Evolutionary conservation across 2,329 filamentous ascomycete species (phyloP), one percentile per base, ranked within the genome.

Genomic region (Pleomassaria siparia): DNA sequence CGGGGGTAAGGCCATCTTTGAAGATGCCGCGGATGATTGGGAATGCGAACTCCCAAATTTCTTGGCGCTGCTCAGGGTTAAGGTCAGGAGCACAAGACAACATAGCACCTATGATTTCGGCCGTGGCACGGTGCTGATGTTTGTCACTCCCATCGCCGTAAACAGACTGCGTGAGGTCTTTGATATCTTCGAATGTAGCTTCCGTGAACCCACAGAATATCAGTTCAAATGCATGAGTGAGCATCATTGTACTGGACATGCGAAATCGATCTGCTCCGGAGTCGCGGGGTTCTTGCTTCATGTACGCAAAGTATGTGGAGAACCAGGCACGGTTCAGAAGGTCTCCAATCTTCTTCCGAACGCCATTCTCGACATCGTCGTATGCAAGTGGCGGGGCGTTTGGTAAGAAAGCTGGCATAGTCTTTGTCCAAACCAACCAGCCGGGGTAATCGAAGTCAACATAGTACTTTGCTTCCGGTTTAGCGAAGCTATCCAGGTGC

Each of bases 101-200:
- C 60, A 99, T 72, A 4, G 89, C 91, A 12, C 89, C 91, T 41
- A 99, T 76, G 46, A 99, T 96, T 72, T 99, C 94, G 0, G 94
- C 84, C 2, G 94, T 96, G 13, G 94, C 94, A 43, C 94, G 88
- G 69, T 99, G 94, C 68, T 99, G 92, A 69, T 99, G 94, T 72
- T 96, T 96, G 68, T 99, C 94, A 60, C 86, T 94, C 9, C 95
- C 94, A 69, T 99, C 92, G 12, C 86, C 92, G 63, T 90, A 97
- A 0, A 95, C 84, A 2, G 83, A 82, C 49, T 81, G 76, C 4
- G 88, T 83, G 50, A 96, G 78, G 58, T 91, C 86, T 64, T 92
- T 87, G 68, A 99, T 85, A 46, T 99, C 94, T 5, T 92, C 85
- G 60, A 96, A 89, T 0, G 84, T 95, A 20, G 87, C 87, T 12